Percentiles rank a stretch among this genome's conserved stretches.
Evolutionary conservation across 2,329 filamentous ascomycete genomes (phyloP).

Genomic region (Apiospora rasikravindrae): DNA sequence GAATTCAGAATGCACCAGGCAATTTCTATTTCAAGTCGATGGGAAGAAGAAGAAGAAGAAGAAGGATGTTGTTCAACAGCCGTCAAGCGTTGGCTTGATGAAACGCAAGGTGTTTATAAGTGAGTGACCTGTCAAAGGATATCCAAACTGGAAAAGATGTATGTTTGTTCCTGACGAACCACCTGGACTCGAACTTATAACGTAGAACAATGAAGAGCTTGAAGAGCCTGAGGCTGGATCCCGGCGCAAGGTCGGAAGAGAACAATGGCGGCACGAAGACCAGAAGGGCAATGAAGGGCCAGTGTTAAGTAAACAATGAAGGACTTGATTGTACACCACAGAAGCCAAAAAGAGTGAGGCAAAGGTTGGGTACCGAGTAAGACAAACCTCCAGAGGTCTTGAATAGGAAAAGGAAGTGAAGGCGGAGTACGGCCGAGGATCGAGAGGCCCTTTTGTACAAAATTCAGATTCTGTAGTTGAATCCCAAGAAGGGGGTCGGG

Average conservation of each 20-base stretch:
- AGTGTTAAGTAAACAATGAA: slow-evolving; percentile 31
- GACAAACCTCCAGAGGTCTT: slow-evolving; percentile 13
- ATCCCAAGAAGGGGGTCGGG: background rate
- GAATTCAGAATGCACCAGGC: background rate
- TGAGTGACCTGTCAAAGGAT: background rate
- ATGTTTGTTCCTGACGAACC: background rate
- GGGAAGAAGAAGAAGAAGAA: background rate
- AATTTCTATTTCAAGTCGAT: slow-evolving; percentile 11
- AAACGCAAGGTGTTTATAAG: background rate
- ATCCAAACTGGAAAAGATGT: background rate
- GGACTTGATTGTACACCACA: slow-evolving; percentile 25
- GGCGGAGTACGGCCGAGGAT: background rate
- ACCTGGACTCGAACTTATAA: background rate
- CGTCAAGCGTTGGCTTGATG: background rate
- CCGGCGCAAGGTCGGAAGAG: background rate
- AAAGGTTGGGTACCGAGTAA: slow-evolving; percentile 2
- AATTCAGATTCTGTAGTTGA: background rate
- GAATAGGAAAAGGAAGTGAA: slow-evolving; percentile 3
- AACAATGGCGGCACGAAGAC: background rate
- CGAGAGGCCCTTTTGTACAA: background rate
- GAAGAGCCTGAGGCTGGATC: background rate
- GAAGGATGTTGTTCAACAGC: background rate
- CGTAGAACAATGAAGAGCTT: background rate
- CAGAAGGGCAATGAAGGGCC: slow-evolving; percentile 13
- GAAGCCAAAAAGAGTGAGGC: slow-evolving; percentile 9